Evolutionary conservation across 345 rosid genomes (phyloP).

Genomic region (Gossypium rotundifolium): DNA sequence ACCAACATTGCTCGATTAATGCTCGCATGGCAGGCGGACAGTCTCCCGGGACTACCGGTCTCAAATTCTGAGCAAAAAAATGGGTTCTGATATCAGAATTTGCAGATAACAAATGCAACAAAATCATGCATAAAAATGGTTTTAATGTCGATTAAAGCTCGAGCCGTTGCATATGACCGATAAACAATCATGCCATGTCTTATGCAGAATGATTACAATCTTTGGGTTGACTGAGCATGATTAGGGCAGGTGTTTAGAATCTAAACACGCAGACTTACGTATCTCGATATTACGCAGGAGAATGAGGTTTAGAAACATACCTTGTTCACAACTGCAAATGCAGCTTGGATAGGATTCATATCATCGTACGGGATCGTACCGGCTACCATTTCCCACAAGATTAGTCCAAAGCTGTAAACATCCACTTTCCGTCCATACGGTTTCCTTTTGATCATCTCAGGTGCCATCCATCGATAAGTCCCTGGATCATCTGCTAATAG

Average conservation of each 20-base stretch:
- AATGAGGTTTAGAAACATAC: slow-evolving; percentile 23
- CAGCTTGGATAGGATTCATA: slow-evolving; percentile 99
- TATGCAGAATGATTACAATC: background rate
- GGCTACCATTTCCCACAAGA: slow-evolving; percentile 95
- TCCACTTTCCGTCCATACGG: slow-evolving; percentile 81
- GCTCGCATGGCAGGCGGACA: slow-evolving; percentile 77
- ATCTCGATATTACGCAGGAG: background rate
- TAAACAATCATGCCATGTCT: background rate
- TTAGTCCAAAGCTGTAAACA: slow-evolving; percentile 91
- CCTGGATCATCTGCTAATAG: slow-evolving; percentile 90
- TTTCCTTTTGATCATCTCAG: slow-evolving; percentile 95
- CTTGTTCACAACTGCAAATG: slow-evolving; percentile 97
- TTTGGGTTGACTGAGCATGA: background rate
- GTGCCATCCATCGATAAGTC: slow-evolving; percentile 99
- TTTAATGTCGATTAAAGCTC: background rate
- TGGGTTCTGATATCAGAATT: background rate
- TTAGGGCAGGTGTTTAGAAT: background rate
- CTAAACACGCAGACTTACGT: background rate
- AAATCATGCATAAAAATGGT: background rate
- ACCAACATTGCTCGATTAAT: slow-evolving; percentile 93
- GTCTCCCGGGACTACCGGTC: slow-evolving; percentile 6
- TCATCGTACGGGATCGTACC: slow-evolving; percentile 92
- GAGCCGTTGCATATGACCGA: background rate
- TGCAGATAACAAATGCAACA: background rate
- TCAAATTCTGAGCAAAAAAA: background rate